phyloP scores from a whole-genome alignment of 176 grass and related monocot species.

The Paspalum vaginatum region DNA sequence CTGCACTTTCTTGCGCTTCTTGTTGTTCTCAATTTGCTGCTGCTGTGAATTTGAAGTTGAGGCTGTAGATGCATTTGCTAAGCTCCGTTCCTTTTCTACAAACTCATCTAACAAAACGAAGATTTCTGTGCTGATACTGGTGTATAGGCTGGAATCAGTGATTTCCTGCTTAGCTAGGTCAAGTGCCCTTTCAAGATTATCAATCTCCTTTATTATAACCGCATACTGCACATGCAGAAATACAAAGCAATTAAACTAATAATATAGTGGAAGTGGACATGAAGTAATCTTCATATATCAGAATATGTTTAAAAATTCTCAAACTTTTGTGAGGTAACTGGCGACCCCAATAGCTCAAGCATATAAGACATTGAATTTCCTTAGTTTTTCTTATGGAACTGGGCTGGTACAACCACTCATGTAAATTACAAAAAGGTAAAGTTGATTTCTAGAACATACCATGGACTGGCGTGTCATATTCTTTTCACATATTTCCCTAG shows the following conservation, averaged over 20 bases:
- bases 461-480: slow-evolving; percentile 22
- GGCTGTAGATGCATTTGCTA: background rate
- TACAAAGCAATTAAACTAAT: slow-evolving; percentile 20
- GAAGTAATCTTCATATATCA: background rate
- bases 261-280: background rate
- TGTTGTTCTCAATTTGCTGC: slow-evolving; percentile 5
- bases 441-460: slow-evolving; percentile 37
- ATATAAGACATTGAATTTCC: background rate
- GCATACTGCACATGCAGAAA: slow-evolving; percentile 8
- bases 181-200: slow-evolving; percentile 18
- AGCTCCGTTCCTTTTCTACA: slow-evolving; percentile 27
- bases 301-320: background rate
- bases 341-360: background rate
- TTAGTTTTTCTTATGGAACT: background rate
- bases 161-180: slow-evolving; percentile 29
- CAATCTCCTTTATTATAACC: slow-evolving; percentile 40
- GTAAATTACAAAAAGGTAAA: background rate
- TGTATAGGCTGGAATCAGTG: slow-evolving; percentile 8
- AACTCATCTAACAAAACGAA: slow-evolving; percentile 35
- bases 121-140: slow-evolving; percentile 39
- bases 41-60: slow-evolving; percentile 30
- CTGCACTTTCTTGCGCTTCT: slow-evolving; percentile 39
- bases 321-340: background rate
- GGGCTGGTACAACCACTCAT: background rate
- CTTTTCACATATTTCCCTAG: slow-evolving; percentile 32